Percentiles rank a stretch among this genome's conserved stretches.
These are phyloP conservation scores for Babesia gibsoni DNA, from an alignment of 169 alveolate genomes.

Conservation along the genomic window DNA sequence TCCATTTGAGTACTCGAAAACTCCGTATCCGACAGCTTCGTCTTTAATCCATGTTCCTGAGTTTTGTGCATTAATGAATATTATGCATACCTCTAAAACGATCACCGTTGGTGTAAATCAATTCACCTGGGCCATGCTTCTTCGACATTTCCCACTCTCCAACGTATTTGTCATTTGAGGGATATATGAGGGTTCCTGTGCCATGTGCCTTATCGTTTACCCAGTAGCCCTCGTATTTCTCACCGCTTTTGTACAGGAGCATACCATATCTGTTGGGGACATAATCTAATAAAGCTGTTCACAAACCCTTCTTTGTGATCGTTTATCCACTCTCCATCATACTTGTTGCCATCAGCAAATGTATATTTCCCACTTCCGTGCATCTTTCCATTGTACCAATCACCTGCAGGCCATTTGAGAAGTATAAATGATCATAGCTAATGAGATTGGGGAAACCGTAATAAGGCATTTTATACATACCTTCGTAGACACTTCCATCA, in stretches of 20 bases:
- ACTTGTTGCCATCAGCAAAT: constrained; percentile 88
- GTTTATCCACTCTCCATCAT: constrained; percentile 94
- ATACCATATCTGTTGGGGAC: constrained; percentile 70
- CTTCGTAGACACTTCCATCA: constrained; percentile 93
- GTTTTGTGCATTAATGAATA: not conserved
- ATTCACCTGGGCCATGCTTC: constrained; percentile 93
- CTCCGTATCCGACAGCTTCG: constrained; percentile 93
- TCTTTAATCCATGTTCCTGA: constrained; percentile 92
- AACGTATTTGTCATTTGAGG: constrained; percentile 87
- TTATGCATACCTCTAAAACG: constrained; percentile 70
- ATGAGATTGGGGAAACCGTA: no score
- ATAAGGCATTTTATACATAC: no score
- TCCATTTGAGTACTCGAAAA: constrained; percentile 89
- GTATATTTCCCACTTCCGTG: constrained; percentile 90
- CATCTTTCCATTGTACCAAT: constrained; percentile 93
- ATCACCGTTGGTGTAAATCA: constrained; percentile 90
- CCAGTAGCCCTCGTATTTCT: constrained; percentile 92
- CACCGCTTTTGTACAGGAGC: constrained; percentile 86
- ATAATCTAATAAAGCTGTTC: not conserved
- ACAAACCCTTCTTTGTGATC: constrained; percentile 91
- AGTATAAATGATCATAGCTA: not conserved
- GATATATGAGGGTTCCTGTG: constrained; percentile 86
- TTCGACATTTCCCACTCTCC: constrained; percentile 93
- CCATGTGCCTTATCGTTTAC: constrained; percentile 91
- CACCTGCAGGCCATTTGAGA: constrained; percentile 63